Base-by-base conservation (phyloP, 805 yeast species). In the Blastobotrys robertii region DNA sequence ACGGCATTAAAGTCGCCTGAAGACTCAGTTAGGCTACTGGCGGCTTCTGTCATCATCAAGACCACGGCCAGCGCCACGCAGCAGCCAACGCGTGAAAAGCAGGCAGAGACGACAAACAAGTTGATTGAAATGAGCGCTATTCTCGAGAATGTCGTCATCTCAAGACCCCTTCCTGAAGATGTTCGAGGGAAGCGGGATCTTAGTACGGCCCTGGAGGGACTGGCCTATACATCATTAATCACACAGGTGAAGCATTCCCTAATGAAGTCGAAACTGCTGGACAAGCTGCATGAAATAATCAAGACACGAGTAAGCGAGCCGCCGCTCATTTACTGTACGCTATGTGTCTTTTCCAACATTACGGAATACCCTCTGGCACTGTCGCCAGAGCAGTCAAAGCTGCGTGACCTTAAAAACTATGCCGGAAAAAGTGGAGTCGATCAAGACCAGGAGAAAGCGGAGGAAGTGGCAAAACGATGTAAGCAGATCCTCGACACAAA, bases 11-110 rank as follows among this genome's bases (percentile, higher is more conserved):
- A 48, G 3, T 39, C 54, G 5, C 40, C 48, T 3, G 47, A 52
- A 29, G 46, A 44, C 9, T 14, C 50, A 7, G 51, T 52, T 19
- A 51, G 50, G 35, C 50, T 58, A 11, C 37, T 57, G 25, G 65
- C 69, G 1, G 60, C 61, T 2, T 55, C 62, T 1, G 59, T 65
- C 11, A 50, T 57, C 25, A 55, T 64, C 36, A 65, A 65, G 50
- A 44, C 56, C 38, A 38, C 52, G 31, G 58, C 65, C 9, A 49
- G 54, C 41, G 42, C 25, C 6, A 19, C 25, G 25, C 50, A 29
- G 54, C 55, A 31, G 36, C 49, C 30, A 46, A 47, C 41, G 43
- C 48, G 16, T 42, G 37, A 39, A 43, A 32, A 12, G 41, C 45
- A 11, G 29, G 33, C 33, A 39, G 41, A 22, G 30, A 45, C 29